A percentile compares a stretch with the other conserved stretches of the same genome.
These are phyloP conservation scores for Chlorella sp. DNA, from an alignment of 139 green algal genomes.

Conservation along the genomic window DNA sequence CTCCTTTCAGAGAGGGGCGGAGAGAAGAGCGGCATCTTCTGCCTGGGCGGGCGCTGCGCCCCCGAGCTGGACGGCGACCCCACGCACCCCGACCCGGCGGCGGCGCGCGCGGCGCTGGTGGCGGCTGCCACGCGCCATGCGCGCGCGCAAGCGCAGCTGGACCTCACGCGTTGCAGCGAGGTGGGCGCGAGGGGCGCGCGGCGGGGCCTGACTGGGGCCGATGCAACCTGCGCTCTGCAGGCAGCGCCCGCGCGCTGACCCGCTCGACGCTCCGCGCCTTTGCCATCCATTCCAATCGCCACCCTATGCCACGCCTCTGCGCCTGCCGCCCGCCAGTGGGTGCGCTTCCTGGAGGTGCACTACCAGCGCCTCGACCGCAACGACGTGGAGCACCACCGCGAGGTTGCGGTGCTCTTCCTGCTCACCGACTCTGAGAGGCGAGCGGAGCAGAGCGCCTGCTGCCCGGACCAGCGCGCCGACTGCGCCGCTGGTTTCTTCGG, in stretches of 20 bases:
- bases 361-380: conserved; percentile 45
- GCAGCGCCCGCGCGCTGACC: too few species aligned
- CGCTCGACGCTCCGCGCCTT: too few species aligned
- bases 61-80: conserved; percentile 60
- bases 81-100: conserved; percentile 25
- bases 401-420: conserved; percentile 66
- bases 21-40: conserved; percentile 53
- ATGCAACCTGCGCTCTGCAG: too few species aligned
- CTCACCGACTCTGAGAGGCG: too few species aligned
- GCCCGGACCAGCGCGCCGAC: too few species aligned
- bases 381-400: conserved; percentile 31
- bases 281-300: neutral
- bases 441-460: too few species aligned
- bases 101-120: conserved; percentile 50
- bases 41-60: conserved; percentile 67
- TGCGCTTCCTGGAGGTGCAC: conserved; percentile 68
- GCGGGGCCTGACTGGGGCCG: too few species aligned
- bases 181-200: too few species aligned
- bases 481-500: too few species aligned
- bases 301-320: neutral
- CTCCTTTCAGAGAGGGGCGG: conserved; percentile 35
- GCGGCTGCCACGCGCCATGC: conserved; percentile 51
- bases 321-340: conserved; percentile 49
- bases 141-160: conserved; percentile 49
- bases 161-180: too few species aligned